Evolutionary conservation across 140 eudicot species (phyloP).

Genomic region (Bidens hawaiensis): DNA sequence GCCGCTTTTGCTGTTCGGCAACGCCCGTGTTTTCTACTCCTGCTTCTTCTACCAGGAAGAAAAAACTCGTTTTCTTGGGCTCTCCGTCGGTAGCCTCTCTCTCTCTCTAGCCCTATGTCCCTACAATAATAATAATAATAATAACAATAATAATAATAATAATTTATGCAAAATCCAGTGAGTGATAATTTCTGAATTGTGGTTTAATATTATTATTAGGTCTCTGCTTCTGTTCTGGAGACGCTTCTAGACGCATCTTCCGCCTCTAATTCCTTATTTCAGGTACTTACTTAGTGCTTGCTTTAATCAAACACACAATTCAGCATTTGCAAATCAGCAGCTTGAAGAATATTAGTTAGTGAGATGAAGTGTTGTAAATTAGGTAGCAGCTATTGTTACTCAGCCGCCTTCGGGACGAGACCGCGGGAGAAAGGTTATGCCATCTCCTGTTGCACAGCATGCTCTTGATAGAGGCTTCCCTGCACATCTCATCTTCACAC

Average conservation of each 20-base stretch:
- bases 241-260: slow-evolving; percentile 70
- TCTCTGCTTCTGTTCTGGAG: slow-evolving; percentile 85
- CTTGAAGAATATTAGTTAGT: too few species aligned
- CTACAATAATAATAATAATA: too few species aligned
- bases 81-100: slow-evolving; percentile 64
- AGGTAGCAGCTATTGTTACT: slow-evolving; percentile 92
- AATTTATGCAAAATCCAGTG: too few species aligned
- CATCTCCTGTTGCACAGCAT: slow-evolving; percentile 95
- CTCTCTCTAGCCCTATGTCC: too few species aligned
- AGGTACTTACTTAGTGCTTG: slow-evolving; percentile 36
- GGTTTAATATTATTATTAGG: slow-evolving; percentile 36
- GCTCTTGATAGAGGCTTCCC: slow-evolving; percentile 90
- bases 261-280: slow-evolving; percentile 60
- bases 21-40: slow-evolving; percentile 31
- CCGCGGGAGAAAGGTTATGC: slow-evolving; percentile 81
- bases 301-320: neutral
- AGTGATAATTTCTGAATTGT: neutral
- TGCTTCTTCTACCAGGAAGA: slow-evolving; percentile 44
- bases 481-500: slow-evolving; percentile 74
- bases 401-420: slow-evolving; percentile 90
- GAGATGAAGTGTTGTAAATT: too few species aligned
- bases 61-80: slow-evolving; percentile 79
- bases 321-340: neutral
- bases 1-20: slow-evolving; percentile 60
- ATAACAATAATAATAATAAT: too few species aligned